Evolutionary conservation across 2,329 filamentous ascomycete species (phyloP), one percentile per base, ranked within the genome.

Genomic region (Ophidiomyces ophidiicola): DNA sequence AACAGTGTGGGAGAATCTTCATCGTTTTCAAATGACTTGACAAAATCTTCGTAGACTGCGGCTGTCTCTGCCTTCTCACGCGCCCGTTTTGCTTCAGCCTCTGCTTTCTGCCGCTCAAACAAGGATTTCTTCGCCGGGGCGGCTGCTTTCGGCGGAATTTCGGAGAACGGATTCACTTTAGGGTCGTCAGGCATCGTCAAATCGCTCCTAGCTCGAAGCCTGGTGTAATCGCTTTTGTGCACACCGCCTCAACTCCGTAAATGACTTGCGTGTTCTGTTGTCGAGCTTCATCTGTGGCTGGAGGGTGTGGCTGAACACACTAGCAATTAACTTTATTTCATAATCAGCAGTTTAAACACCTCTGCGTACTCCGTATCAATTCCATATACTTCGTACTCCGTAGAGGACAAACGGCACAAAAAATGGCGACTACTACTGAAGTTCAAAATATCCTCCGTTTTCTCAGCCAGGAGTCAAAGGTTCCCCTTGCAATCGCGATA

Each of bases 31-130:
- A 69, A 71, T 14, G 66, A 85, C 60, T 88, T 88, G 41, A 90
- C 76, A 49, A 94, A 94, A 48, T 88, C 84, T 50, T 85, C 77
- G 58, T 87, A 82, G 1, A 86, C 84, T 17, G 84, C 85, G 15
- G 82, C 83, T 5, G 83, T 92, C 62, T 94, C 87, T 48, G 80
- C 84, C 53, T 80, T 81, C 60, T 93, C 87, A 49, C 84, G 74
- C 50, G 75, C 72, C 43, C 82, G 78, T 64, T 94, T 94, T 17
- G 84, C 85, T 66, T 93, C 85, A 41, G 82, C 83, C 57, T 93
- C 85, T 44, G 83, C 83, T 59, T 82, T 85, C 58, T 92, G 82
- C 51, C 80, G 79, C 63, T 94, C 87, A 57, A 92, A 94, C 18
- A 81, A 71, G 14, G 85, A 92, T 56, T 90, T 83, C 61, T 87